phyloP scores from a whole-genome alignment of 164 flowering plant species.

The Litsea cubeba region DNA sequence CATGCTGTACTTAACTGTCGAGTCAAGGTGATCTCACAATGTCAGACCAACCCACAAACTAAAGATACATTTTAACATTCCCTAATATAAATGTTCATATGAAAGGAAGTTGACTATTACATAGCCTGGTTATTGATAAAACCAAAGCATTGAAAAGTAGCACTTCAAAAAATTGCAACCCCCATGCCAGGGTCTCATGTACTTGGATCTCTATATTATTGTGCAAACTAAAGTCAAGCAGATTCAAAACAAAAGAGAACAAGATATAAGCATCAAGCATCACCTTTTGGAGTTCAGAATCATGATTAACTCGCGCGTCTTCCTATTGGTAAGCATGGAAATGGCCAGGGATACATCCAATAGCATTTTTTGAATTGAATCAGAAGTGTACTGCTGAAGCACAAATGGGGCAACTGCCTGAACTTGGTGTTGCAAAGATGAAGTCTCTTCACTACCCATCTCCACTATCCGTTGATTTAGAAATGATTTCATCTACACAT shows the following conservation, averaged over 20 bases:
- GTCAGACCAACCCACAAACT: no score
- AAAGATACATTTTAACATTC: no score
- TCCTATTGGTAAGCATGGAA: conserved; percentile 66
- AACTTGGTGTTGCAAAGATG: conserved; percentile 89
- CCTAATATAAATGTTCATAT: no score
- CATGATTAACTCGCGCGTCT: conserved; percentile 82
- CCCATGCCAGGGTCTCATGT: no score
- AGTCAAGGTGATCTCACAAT: no score
- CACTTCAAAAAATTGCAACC: no score
- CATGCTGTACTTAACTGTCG: no score
- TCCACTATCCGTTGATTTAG: conserved; percentile 74
- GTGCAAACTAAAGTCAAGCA: not conserved
- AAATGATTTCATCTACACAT: conserved; percentile 76
- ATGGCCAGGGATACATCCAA: conserved; percentile 62
- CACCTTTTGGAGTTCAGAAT: conserved; percentile 95
- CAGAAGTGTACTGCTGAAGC: conserved; percentile 80
- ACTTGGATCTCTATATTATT: not conserved
- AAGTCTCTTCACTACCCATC: conserved; percentile 63
- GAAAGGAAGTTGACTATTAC: no score
- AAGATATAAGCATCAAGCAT: not conserved
- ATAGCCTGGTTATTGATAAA: no score
- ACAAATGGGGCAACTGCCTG: conserved; percentile 94
- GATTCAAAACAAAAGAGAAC: not conserved
- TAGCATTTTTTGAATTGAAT: conserved; percentile 65
- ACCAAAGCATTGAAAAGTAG: no score